These are phyloP conservation scores for Fremontodendron californicum DNA, from an alignment of 345 rosid species.

Conservation along the genomic window DNA sequence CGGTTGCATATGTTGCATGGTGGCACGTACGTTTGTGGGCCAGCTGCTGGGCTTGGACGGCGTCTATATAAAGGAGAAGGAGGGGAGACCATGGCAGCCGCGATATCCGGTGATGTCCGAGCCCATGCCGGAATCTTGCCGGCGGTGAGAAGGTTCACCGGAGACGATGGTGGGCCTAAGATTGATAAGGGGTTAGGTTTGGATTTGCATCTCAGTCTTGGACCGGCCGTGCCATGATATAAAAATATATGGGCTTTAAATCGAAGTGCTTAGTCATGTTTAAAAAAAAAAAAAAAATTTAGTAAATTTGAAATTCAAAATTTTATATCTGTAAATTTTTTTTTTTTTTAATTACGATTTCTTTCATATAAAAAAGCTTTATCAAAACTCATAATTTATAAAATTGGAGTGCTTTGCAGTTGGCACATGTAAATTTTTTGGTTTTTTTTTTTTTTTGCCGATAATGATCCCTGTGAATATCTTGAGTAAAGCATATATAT, in stretches of 20 bases:
- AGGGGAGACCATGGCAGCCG: constrained; percentile 22
- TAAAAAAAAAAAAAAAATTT: too few relatives aligned
- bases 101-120: constrained; percentile 15
- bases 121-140: constrained; percentile 24
- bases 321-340: too few relatives aligned
- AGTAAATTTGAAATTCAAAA: too few relatives aligned
- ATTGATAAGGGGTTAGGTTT: constrained; percentile 55
- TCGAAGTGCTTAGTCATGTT: too few relatives aligned
- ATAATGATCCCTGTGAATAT: too few relatives aligned
- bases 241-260: background rate
- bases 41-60: constrained; percentile 17
- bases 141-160: constrained; percentile 37
- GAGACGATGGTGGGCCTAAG: constrained; percentile 36
- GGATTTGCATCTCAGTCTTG: constrained; percentile 76
- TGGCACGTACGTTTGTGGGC: constrained; percentile 22
- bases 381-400: too few relatives aligned
- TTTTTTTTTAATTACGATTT: too few relatives aligned
- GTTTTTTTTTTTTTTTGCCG: too few relatives aligned
- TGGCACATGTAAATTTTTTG: too few relatives aligned
- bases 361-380: too few relatives aligned
- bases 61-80: constrained; percentile 14
- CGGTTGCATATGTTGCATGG: constrained; percentile 39
- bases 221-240: constrained; percentile 50
- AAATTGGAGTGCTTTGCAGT: too few relatives aligned
- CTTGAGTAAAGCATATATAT: too few relatives aligned